Conservation (phyloP, 2,329 filamentous ascomycete genomes). For the Fusarium concolor region DNA sequence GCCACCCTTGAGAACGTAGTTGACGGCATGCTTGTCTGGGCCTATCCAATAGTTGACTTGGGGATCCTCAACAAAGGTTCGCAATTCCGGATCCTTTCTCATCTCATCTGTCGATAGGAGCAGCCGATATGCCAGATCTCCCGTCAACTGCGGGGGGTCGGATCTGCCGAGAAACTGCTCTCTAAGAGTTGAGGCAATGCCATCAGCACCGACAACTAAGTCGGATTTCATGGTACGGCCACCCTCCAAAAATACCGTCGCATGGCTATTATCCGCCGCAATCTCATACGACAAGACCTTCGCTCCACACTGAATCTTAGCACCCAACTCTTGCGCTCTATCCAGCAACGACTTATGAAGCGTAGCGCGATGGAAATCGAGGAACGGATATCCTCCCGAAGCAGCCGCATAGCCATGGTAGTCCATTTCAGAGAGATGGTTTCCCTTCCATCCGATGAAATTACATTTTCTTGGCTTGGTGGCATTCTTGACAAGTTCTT, state of each 20-base stretch:
- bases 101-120: conserved; percentile 59
- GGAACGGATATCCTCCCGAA: conserved; percentile 52
- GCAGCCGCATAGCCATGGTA: conserved; percentile 39
- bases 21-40: conserved; percentile 62
- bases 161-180: conserved; percentile 7
- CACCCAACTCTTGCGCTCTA: neutral
- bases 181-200: conserved; percentile 3
- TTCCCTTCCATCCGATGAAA: conserved; percentile 45
- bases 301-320: neutral
- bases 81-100: conserved; percentile 60
- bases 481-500: conserved; percentile 29
- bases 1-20: conserved; percentile 57
- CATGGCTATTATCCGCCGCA: neutral
- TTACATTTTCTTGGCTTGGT: conserved; percentile 43
- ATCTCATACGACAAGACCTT: conserved; percentile 8
- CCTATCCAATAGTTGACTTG: conserved; percentile 67
- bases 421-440: conserved; percentile 42
- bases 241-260: neutral
- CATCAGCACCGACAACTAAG: conserved; percentile 5
- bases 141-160: conserved; percentile 51
- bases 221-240: neutral
- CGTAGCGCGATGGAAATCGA: conserved; percentile 55
- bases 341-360: neutral
- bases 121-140: conserved; percentile 67
- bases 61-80: conserved; percentile 57